Conservation (phyloP, 371 early-diverging fungal species). For the Circinella minor region DNA sequence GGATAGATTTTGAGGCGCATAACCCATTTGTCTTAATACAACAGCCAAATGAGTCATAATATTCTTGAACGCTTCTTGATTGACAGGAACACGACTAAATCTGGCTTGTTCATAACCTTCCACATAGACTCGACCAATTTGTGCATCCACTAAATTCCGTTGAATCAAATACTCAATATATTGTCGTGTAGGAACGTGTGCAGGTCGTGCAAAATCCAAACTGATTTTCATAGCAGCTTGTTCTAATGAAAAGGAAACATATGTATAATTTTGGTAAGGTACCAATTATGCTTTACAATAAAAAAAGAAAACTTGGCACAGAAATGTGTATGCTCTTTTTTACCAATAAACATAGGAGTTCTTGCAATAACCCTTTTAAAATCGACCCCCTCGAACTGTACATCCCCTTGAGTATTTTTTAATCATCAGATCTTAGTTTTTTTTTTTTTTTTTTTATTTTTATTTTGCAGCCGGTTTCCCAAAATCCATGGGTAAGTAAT, state of each 20-base stretch:
- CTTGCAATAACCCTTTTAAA: constrained; percentile 68
- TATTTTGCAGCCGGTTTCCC: background rate
- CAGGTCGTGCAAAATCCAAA: constrained; percentile 48
- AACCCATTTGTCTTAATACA: constrained; percentile 52
- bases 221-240: constrained; percentile 54
- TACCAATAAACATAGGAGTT: constrained; percentile 69
- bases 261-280: background rate
- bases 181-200: constrained; percentile 57
- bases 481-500: no score
- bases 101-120: constrained; percentile 63
- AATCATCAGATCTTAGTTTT: background rate
- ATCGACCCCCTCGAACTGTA: constrained; percentile 58
- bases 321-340: background rate
- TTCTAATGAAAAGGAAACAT: constrained; percentile 29
- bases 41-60: constrained; percentile 54
- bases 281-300: background rate
- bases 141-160: constrained; percentile 46
- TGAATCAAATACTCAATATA: constrained; percentile 62
- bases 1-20: constrained; percentile 14
- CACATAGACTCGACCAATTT: constrained; percentile 55
- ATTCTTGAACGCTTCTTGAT: constrained; percentile 42
- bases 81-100: constrained; percentile 47
- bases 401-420: background rate
- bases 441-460: no score
- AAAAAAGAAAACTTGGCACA: no score